Percentiles rank a stretch among this genome's conserved stretches.
phyloP scores from a whole-genome alignment of 2,329 filamentous ascomycete species.

The Paraphaeosphaeria minitans region DNA sequence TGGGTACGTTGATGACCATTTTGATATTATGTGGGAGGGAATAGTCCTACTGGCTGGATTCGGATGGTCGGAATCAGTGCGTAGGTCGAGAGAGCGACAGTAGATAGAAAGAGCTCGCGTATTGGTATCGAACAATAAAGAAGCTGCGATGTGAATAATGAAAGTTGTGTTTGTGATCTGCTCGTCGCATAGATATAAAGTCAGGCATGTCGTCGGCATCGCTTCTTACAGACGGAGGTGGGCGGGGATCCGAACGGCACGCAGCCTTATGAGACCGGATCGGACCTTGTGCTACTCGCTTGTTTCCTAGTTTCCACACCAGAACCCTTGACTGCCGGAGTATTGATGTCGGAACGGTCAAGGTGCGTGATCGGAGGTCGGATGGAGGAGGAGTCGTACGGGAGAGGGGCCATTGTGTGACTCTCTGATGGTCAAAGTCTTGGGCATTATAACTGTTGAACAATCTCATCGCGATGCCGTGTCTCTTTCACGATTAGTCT shows the following conservation, averaged over 20 bases:
- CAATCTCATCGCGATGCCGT: neutral
- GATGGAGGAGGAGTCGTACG: conserved; percentile 20
- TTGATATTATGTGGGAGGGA: conserved; percentile 28
- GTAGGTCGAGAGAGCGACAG: neutral
- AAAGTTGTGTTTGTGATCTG: neutral
- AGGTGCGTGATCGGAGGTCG: conserved; percentile 25
- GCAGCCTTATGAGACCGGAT: conserved; percentile 1
- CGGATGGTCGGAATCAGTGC: neutral
- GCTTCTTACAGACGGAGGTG: neutral
- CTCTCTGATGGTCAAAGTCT: neutral
- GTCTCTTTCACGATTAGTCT: neutral
- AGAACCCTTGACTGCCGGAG: conserved; percentile 12
- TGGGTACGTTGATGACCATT: conserved; percentile 52
- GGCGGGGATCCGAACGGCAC: conserved; percentile 28
- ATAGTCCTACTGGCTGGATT: conserved; percentile 21
- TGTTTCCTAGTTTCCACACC: conserved; percentile 1
- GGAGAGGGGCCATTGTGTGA: conserved; percentile 29
- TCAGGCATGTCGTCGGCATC: conserved; percentile 1
- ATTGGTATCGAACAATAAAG: conserved; percentile 6
- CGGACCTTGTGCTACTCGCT: conserved; percentile 11
- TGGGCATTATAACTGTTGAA: neutral
- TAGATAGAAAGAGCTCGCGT: neutral
- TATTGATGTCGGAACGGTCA: conserved; percentile 13
- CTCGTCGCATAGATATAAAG: conserved; percentile 9
- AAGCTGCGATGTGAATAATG: neutral